Conservation (phyloP, 225 moss, liverwort and hornwort species). For the Physcomitrium patens region DNA sequence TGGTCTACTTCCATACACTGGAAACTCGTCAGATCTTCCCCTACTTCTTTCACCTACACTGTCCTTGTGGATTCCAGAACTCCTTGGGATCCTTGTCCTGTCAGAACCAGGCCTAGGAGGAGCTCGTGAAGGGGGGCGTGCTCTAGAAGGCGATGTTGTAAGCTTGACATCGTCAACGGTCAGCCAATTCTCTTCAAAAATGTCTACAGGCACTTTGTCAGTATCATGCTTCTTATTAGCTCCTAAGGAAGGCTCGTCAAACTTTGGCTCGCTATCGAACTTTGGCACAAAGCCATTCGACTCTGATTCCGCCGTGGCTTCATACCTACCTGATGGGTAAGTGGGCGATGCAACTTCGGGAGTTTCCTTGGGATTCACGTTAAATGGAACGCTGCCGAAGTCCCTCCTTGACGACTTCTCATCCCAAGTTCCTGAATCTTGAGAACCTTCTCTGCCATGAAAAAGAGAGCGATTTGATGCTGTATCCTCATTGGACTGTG, state of each 20-base stretch:
- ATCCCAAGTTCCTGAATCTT: conserved; percentile 37
- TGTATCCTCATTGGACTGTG: conserved; percentile 42
- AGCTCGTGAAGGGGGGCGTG: conserved; percentile 79
- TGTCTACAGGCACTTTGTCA: conserved; percentile 50
- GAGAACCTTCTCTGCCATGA: conserved; percentile 43
- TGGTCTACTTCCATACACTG: conserved; percentile 35
- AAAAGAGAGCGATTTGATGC: conserved; percentile 44
- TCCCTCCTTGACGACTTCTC: conserved; percentile 45
- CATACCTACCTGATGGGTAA: conserved; percentile 39
- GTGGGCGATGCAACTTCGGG: conserved; percentile 55
- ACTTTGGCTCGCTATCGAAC: conserved; percentile 49
- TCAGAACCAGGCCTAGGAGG: conserved; percentile 69
- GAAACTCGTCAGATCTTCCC: conserved; percentile 36
- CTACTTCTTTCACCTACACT: conserved; percentile 36
- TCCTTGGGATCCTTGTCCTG: conserved; percentile 39
- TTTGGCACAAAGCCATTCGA: conserved; percentile 45
- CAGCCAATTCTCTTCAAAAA: conserved; percentile 73
- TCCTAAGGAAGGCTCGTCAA: conserved; percentile 43
- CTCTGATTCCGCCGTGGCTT: conserved; percentile 8
- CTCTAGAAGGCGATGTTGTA: conserved; percentile 58
- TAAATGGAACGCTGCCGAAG: conserved; percentile 46
- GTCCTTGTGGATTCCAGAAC: conserved; percentile 18
- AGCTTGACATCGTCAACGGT: conserved; percentile 84
- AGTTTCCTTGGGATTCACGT: conserved; percentile 52
- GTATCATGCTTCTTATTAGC: conserved; percentile 33